These are phyloP conservation scores for Coemansia sp. DNA, from an alignment of 192 early-diverging fungal genomes.

Conservation along the genomic window DNA sequence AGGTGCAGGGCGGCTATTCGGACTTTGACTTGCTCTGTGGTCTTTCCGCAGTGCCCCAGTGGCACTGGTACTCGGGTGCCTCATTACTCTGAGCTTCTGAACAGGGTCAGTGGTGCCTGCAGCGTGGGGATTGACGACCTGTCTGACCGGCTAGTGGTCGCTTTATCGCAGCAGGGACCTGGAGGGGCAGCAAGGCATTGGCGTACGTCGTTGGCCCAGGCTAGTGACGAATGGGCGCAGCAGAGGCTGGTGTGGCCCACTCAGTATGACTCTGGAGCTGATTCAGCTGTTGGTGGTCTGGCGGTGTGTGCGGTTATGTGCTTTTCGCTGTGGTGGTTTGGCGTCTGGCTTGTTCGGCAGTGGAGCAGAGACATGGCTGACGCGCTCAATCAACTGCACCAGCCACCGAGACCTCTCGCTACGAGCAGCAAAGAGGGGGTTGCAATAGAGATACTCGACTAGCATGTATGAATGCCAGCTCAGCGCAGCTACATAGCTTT, in stretches of 20 bases:
- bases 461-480: not conserved
- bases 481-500: too few relatives aligned
- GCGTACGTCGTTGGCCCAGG: not conserved
- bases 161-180: not conserved
- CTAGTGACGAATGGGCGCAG: not conserved
- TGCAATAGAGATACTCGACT: not conserved
- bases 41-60: conserved; percentile 11
- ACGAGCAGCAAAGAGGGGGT: not conserved
- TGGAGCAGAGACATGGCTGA: conserved; percentile 9
- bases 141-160: conserved; percentile 18
- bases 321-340: conserved; percentile 16
- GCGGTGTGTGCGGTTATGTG: conserved; percentile 10
- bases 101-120: conserved; percentile 14
- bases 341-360: conserved; percentile 24
- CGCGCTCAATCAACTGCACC: not conserved
- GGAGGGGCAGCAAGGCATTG: not conserved
- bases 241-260: not conserved
- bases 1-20: conserved; percentile 14
- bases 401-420: not conserved
- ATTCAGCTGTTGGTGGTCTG: not conserved
- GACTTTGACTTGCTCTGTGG: conserved; percentile 25
- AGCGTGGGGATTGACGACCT: conserved; percentile 14
- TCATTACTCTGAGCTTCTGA: conserved; percentile 28
- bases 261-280: not conserved
- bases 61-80: not conserved